Evolutionary conservation across 371 early-diverging fungal species (phyloP), one percentile per base, ranked within the genome.

Genomic region (Mortierella sp.): DNA sequence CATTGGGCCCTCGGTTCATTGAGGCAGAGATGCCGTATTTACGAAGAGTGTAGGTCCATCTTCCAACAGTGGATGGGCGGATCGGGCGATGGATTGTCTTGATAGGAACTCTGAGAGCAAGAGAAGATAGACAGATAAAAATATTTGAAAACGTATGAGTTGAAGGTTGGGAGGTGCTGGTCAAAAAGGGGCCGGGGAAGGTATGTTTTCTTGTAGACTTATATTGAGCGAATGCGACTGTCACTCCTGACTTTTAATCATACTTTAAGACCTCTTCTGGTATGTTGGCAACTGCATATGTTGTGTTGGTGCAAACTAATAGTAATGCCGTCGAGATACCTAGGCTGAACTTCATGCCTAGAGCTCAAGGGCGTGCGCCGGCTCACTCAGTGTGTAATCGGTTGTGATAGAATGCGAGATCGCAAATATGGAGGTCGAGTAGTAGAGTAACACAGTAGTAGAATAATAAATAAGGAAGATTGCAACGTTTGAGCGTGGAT

Each of bases 31-130:
- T 56, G 6, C 72, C 69, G 30, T 77, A 77, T 26, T 77, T 77
- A n/a, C 66, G 58, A 1, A 77, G 60, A 2, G 69, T 60, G 45
- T 77, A 69, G 7, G 25, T 14, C 79, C 79, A 77, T 12, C 72
- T 62, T 0, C 69, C 62, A n/a, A 68, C 29, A 11, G 79, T 77
- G 14, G 72, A 77, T 11, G 57, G 63, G 1, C 70, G 62, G 12
- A 51, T 51, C 0, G 56, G 51, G 0, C 69, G 50, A 37, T 63
- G 57, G 53, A 60, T 30, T 0, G 28, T 45, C 4, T 21, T 30
- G 55, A 77, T 77, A 7, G 79, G 72, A 11, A 72, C 48, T 37
- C 70, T 77, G 37, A 1, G 14, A 16, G 28, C 1, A 7, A 16
- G n/a, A 23, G 21, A 23, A 23, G 46, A 12, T 11, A 11, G 30